phyloP scores from a whole-genome alignment of 306 rosid species.

The Lathyrus aphaca region DNA sequence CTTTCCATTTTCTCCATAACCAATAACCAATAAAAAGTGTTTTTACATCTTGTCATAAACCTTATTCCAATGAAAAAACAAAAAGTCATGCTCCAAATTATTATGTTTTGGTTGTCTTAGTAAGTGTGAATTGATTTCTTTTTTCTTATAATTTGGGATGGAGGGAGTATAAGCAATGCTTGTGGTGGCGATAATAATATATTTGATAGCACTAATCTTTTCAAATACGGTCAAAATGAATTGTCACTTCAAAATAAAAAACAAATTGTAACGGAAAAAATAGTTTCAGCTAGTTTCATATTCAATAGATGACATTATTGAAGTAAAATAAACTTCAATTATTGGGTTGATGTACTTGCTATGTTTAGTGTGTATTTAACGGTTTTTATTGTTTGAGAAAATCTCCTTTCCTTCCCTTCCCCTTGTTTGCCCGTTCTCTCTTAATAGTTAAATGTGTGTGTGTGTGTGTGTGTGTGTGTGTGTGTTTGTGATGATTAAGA shows the following conservation, averaged over 20 bases:
- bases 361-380: conserved; percentile 19
- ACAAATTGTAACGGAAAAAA: background rate
- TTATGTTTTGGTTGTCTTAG: too few species aligned
- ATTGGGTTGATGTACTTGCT: conserved; percentile 28
- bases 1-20: too few species aligned
- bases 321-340: conserved; percentile 24
- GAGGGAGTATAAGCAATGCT: background rate
- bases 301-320: background rate
- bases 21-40: too few species aligned
- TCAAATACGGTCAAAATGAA: conserved; percentile 10
- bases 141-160: too few species aligned
- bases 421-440: conserved; percentile 17
- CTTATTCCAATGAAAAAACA: too few species aligned
- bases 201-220: conserved; percentile 9
- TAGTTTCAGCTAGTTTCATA: background rate
- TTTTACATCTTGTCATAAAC: too few species aligned
- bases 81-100: too few species aligned
- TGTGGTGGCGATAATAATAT: background rate
- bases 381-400: conserved; percentile 20
- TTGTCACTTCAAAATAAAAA: conserved; percentile 8
- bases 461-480: background rate
- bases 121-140: too few species aligned
- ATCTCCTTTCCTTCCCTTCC: background rate
- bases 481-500: background rate
- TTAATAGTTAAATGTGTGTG: conserved; percentile 3